phyloP scores from a whole-genome alignment of 352 stramenopile genomes.

The Phytophthora rubi region DNA sequence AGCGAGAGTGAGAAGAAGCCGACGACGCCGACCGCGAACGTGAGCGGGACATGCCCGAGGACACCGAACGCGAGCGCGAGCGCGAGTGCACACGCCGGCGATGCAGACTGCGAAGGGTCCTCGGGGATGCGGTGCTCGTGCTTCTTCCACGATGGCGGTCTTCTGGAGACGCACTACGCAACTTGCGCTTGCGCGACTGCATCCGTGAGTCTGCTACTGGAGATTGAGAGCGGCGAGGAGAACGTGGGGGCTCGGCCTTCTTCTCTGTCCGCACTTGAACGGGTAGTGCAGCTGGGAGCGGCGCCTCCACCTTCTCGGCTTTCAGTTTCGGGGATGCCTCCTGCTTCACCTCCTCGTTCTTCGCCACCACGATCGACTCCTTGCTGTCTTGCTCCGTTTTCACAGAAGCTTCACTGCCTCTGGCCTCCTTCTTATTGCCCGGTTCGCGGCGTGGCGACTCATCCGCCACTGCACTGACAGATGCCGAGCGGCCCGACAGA shows the following conservation, averaged over 20 bases:
- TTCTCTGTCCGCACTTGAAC: slow-evolving; percentile 25
- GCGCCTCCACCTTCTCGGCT: slow-evolving; percentile 13
- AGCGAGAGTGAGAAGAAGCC: slow-evolving; percentile 8
- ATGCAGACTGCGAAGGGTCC: slow-evolving; percentile 23
- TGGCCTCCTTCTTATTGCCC: slow-evolving; percentile 6
- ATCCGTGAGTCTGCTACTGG: slow-evolving; percentile 5
- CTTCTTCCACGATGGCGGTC: slow-evolving; percentile 32
- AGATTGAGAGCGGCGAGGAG: slow-evolving; percentile 14
- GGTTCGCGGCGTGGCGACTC: slow-evolving; percentile 2
- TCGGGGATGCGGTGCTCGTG: slow-evolving; percentile 26
- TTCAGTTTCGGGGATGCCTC: slow-evolving; percentile 4
- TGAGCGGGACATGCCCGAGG: slow-evolving; percentile 4
- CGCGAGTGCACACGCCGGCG: slow-evolving; percentile 33
- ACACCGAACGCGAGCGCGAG: slow-evolving; percentile 32
- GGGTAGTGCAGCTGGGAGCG: slow-evolving; percentile 5
- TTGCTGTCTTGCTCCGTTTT: slow-evolving; percentile 3
- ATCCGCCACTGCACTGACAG: slow-evolving; percentile 23
- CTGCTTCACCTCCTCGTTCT: slow-evolving; percentile 16
- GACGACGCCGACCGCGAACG: too few relatives aligned
- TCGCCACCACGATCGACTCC: slow-evolving; percentile 1
- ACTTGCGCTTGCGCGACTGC: slow-evolving; percentile 31
- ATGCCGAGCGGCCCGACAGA: slow-evolving; percentile 26
- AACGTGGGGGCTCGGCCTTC: background rate
- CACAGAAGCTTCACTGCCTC: slow-evolving; percentile 1
- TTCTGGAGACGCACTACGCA: slow-evolving; percentile 25